phyloP scores from a whole-genome alignment of 2,329 filamentous ascomycete species.

The Phoma herbarum region DNA sequence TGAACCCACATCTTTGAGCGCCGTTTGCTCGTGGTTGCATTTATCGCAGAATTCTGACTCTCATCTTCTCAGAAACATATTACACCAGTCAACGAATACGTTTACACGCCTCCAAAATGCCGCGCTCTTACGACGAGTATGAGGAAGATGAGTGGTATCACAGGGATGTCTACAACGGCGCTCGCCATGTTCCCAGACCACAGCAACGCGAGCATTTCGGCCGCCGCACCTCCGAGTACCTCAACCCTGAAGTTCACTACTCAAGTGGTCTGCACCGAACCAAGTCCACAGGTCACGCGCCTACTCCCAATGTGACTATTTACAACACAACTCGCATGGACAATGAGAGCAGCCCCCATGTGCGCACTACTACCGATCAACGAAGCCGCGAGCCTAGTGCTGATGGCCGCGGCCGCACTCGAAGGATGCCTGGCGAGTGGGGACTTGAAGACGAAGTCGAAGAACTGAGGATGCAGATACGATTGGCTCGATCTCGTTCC shows the following conservation, averaged over 20 bases:
- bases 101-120: slow-evolving; percentile 30
- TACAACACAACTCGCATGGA: slow-evolving; percentile 56
- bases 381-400: slow-evolving; percentile 37
- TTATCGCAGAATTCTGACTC: slow-evolving; percentile 1
- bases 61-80: not conserved
- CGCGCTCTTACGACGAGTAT: slow-evolving; percentile 38
- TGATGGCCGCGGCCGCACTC: slow-evolving; percentile 42
- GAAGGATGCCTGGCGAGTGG: slow-evolving; percentile 47
- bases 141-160: slow-evolving; percentile 43
- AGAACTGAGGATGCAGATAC: slow-evolving; percentile 40
- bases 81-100: not conserved
- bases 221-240: slow-evolving; percentile 42
- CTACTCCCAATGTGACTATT: slow-evolving; percentile 57
- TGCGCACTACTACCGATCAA: slow-evolving; percentile 43
- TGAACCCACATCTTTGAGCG: slow-evolving; percentile 25
- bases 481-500: slow-evolving; percentile 33
- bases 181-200: slow-evolving; percentile 43
- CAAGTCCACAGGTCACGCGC: slow-evolving; percentile 55
- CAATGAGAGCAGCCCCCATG: slow-evolving; percentile 46
- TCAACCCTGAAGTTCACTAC: slow-evolving; percentile 41
- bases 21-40: slow-evolving; percentile 21
- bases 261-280: slow-evolving; percentile 53
- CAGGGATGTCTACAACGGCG: slow-evolving; percentile 34
- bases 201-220: slow-evolving; percentile 28
- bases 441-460: slow-evolving; percentile 49